Evolutionary conservation across 164 flowering plant genomes (phyloP).

Genomic region (Liquidambar formosana): DNA sequence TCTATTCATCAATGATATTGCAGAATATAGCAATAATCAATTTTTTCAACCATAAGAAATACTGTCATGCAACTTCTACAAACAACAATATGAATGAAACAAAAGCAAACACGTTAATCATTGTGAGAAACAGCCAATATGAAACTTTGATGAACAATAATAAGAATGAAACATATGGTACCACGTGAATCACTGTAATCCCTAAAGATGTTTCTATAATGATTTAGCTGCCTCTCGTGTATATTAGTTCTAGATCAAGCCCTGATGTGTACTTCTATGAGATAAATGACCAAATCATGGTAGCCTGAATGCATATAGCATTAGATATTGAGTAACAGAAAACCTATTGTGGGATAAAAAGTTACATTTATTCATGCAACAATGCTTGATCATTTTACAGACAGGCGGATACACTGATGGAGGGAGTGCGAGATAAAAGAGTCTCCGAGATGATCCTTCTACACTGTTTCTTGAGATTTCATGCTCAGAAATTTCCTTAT

Average conservation of each 20-base stretch:
- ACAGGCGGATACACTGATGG: slow-evolving; percentile 99
- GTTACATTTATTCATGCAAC: slow-evolving; percentile 84
- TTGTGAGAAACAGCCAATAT: no score
- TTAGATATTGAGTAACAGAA: background rate
- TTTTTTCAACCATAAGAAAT: background rate
- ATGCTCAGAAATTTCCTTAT: slow-evolving; percentile 73
- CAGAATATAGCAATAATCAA: background rate
- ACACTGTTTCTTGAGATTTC: slow-evolving; percentile 62
- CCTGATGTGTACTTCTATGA: background rate
- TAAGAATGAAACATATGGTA: no score
- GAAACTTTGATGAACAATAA: no score
- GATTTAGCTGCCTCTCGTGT: background rate
- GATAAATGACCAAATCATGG: background rate
- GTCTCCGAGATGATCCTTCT: slow-evolving; percentile 84
- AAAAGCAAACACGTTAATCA: background rate
- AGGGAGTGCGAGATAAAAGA: slow-evolving; percentile 96
- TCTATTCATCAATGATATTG: background rate
- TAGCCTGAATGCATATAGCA: no score
- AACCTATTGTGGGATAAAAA: background rate
- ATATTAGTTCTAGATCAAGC: background rate
- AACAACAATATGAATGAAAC: background rate
- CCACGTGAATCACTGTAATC: no score
- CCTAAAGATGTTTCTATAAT: background rate
- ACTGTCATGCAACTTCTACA: background rate
- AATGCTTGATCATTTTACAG: slow-evolving; percentile 77